phyloP scores from a whole-genome alignment of 495 filamentous ascomycete species.

The Aspergillus haitiensis region DNA sequence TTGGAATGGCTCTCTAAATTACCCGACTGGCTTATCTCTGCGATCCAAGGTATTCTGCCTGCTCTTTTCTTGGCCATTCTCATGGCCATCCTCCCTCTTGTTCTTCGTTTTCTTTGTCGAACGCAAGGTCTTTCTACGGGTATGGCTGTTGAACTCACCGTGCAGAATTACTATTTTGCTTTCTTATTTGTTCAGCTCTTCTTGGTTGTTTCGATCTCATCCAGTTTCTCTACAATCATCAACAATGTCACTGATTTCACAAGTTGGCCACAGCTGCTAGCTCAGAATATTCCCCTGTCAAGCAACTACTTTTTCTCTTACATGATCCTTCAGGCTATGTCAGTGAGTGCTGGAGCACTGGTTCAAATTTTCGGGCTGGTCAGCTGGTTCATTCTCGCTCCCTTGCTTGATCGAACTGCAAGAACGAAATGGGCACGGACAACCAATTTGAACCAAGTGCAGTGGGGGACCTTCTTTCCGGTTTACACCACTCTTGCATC shows the following conservation, averaged over 20 bases:
- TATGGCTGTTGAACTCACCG: slow-evolving; percentile 72
- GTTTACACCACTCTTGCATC: slow-evolving; percentile 94
- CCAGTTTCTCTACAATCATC: slow-evolving; percentile 69
- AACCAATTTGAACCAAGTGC: slow-evolving; percentile 71
- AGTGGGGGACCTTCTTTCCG: slow-evolving; percentile 93
- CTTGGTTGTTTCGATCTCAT: slow-evolving; percentile 84
- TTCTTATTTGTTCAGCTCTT: slow-evolving; percentile 97
- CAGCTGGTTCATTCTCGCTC: slow-evolving; percentile 77
- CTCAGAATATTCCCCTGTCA: slow-evolving; percentile 79
- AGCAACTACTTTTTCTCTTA: slow-evolving; percentile 98
- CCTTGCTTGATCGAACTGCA: slow-evolving; percentile 80
- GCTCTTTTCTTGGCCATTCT: slow-evolving; percentile 74
- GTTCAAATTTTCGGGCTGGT: slow-evolving; percentile 78
- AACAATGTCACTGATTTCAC: slow-evolving; percentile 61
- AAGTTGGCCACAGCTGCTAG: slow-evolving; percentile 67
- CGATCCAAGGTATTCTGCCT: slow-evolving; percentile 85
- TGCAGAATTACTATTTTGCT: slow-evolving; percentile 90
- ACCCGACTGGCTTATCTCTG: slow-evolving; percentile 64
- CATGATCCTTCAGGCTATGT: slow-evolving; percentile 91
- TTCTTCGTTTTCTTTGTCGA: slow-evolving; percentile 70
- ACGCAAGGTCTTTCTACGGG: slow-evolving; percentile 83
- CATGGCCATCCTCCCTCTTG: slow-evolving; percentile 75
- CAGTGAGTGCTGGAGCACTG: slow-evolving; percentile 83
- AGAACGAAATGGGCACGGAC: slow-evolving; percentile 87
- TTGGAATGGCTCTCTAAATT: slow-evolving; percentile 66